Base-by-base conservation (phyloP, 768 basidiomycete species). In the Tylopilus vinaceipallidus region DNA sequence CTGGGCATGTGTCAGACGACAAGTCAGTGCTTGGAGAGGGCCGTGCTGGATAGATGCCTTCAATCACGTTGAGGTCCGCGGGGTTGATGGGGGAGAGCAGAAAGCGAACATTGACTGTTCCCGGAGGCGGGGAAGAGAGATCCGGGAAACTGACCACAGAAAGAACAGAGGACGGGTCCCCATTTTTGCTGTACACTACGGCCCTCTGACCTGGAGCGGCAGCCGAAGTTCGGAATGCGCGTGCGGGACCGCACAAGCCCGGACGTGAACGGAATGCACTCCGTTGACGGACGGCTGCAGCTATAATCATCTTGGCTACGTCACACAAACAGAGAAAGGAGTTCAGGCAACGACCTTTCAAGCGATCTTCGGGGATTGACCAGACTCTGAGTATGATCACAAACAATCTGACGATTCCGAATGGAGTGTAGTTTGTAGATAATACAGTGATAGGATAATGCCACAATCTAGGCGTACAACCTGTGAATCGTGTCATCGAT, bases 51-150 rank as follows among this genome's bases (percentile, higher is more conserved):
- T 91, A 92, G n/a, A 87, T 80, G 14, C 90, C 90, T 63, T 91
- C 83, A 30, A 91, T 75, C 47, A 86, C 84, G 52, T 91, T 91
- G 62, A 89, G 65, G 53, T 92, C 91, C 14, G 90, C 82, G 4
- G 89, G 90, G 63, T 92, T 91, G 49, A 92, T 80, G 9, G 90
- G 86, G 6, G 87, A 76, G 19, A 89, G 75, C 12, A 86, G 70
- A 62, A 86, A 81, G 53, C 75, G 77, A 63, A 92, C 63, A 62
- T 88, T 88, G 30, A 83, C 67, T 1, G 83, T 78, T 48, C 73
- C 68, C n/a, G 80, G 72, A 6, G 73, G 59, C 2, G 88, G 86
- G 0, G 75, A 60, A 8, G 80, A 72, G 10, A 84, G 72, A 2
- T 73, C 52, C 0, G 79, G 78, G 57, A 79, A 82, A 1, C 78